phyloP scores from a whole-genome alignment of 2,329 filamentous ascomycete genomes.

The Amesomyces nigricolor region DNA sequence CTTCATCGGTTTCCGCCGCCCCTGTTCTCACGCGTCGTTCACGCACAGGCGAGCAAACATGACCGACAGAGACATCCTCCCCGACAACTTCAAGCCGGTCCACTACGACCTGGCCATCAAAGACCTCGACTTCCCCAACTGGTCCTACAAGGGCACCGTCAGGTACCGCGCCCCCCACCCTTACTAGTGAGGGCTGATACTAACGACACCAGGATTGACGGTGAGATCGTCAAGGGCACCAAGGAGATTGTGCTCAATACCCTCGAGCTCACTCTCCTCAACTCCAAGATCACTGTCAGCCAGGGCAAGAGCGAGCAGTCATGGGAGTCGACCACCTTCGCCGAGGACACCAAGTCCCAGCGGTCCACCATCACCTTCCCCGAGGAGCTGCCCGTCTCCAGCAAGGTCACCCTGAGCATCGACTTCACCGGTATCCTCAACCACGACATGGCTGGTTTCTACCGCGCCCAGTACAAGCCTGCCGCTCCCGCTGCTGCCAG shows the following conservation, averaged over 20 bases:
- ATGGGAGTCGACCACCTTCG: constrained; percentile 60
- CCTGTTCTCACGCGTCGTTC: constrained; percentile 21
- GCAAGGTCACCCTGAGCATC: constrained; percentile 56
- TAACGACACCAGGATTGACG: constrained; percentile 55
- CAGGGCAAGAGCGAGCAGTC: constrained; percentile 52
- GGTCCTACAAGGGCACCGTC: constrained; percentile 79
- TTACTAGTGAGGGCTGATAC: neutral
- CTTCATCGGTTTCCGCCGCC: constrained; percentile 5
- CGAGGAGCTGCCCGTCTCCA: constrained; percentile 60
- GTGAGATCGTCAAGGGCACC: constrained; percentile 64
- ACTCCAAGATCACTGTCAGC: constrained; percentile 54
- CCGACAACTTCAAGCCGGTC: constrained; percentile 64
- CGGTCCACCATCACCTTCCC: constrained; percentile 72
- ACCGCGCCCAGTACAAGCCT: constrained; percentile 79
- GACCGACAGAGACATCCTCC: constrained; percentile 58
- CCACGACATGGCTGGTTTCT: constrained; percentile 97
- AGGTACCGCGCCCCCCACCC: constrained; percentile 36
- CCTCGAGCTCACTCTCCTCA: constrained; percentile 72
- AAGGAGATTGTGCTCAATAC: constrained; percentile 79
- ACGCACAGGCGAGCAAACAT: constrained; percentile 33
- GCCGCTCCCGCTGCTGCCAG: constrained; percentile 63
- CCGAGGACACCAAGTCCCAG: constrained; percentile 79
- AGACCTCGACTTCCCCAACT: constrained; percentile 68
- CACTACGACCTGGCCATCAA: constrained; percentile 82
- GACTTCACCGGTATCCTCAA: constrained; percentile 73